These are phyloP conservation scores for Acanthamoeba culbertsoni DNA, from an alignment of 208 protist genomes.

Conservation along the genomic window DNA sequence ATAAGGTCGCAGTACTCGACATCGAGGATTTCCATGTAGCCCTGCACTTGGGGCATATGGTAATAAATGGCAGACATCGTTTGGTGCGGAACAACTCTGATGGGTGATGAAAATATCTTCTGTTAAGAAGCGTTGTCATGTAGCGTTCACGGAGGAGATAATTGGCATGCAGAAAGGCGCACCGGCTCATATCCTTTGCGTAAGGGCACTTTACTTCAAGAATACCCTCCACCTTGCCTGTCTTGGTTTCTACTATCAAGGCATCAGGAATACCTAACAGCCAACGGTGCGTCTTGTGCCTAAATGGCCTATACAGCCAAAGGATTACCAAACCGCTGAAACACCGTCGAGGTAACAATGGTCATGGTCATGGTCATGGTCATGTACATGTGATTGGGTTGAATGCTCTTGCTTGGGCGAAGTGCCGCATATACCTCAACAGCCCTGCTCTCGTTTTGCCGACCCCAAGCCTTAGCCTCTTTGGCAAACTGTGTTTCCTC, in stretches of 20 bases:
- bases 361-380: background rate
- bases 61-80: slow-evolving; percentile 2
- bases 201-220: slow-evolving; percentile 46
- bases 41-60: slow-evolving; percentile 42
- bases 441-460: background rate
- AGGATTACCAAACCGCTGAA: too few relatives aligned
- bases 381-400: background rate
- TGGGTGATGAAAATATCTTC: background rate
- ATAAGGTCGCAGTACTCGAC: slow-evolving; percentile 42
- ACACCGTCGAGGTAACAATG: background rate
- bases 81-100: slow-evolving; percentile 32
- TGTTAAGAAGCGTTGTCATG: background rate
- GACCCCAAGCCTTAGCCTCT: slow-evolving; percentile 30
- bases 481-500: background rate
- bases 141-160: background rate
- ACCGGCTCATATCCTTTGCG: background rate
- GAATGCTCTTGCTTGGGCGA: background rate
- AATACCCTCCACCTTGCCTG: slow-evolving; percentile 32
- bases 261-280: slow-evolving; percentile 21
- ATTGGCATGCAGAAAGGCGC: background rate
- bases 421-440: background rate
- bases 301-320: background rate
- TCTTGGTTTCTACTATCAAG: background rate
- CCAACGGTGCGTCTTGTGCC: background rate
- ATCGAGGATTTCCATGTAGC: slow-evolving; percentile 41